phyloP scores from a whole-genome alignment of 163 green algal genomes.

The Prototheca wickerhamii region DNA sequence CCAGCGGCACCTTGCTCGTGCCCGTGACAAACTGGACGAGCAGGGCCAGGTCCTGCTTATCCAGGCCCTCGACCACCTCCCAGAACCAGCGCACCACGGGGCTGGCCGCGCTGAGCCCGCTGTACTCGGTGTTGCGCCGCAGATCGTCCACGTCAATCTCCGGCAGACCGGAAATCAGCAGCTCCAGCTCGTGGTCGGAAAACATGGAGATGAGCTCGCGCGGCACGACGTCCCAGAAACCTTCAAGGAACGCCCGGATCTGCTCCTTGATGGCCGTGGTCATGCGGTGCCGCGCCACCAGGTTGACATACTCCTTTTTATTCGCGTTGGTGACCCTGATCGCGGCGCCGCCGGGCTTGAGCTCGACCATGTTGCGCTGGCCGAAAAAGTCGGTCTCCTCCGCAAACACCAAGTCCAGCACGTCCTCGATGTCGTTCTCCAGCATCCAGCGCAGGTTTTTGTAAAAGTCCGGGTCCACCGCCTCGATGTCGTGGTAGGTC shows the following conservation, averaged over 20 bases:
- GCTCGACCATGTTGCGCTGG: conserved; percentile 64
- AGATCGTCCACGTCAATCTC: conserved; percentile 92
- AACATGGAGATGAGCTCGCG: conserved; percentile 63
- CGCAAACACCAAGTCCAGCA: conserved; percentile 91
- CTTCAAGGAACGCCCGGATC: conserved; percentile 54
- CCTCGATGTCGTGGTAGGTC: conserved; percentile 93
- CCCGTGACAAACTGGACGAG: conserved; percentile 91
- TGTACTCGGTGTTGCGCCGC: conserved; percentile 84
- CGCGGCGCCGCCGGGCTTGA: conserved; percentile 67
- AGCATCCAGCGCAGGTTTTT: conserved; percentile 86
- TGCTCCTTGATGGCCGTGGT: conserved; percentile 81
- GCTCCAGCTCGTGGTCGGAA: conserved; percentile 96
- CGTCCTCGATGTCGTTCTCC: conserved; percentile 89
- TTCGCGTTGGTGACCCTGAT: conserved; percentile 82
- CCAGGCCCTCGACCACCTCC: conserved; percentile 79
- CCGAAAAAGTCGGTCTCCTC: conserved; percentile 93
- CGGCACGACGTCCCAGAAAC: conserved; percentile 92
- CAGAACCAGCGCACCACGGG: conserved; percentile 92
- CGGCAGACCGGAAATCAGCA: conserved; percentile 91
- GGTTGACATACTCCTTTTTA: conserved; percentile 94
- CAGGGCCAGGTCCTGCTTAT: conserved; percentile 77
- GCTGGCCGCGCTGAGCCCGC: conserved; percentile 42
- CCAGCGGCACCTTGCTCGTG: conserved; percentile 88
- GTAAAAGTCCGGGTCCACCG: conserved; percentile 91
- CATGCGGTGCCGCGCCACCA: conserved; percentile 89